A percentile compares a stretch with the other conserved stretches of the same genome.
Conservation (phyloP, 345 rosid species). For the Salix purpurea region DNA sequence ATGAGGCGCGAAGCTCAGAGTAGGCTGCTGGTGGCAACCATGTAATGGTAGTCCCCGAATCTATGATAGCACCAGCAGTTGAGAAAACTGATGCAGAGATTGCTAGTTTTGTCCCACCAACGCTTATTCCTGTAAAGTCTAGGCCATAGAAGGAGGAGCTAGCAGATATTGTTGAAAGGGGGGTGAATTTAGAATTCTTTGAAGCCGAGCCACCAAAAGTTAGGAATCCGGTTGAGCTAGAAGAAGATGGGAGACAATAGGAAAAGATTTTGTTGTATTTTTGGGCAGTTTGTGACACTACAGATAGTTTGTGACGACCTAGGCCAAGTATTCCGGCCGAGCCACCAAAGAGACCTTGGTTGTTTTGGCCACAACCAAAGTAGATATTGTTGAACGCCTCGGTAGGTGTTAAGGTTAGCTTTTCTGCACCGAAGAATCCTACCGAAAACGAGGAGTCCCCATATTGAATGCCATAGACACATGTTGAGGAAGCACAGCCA, state of each 20-base stretch:
- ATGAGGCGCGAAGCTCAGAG: too few species aligned
- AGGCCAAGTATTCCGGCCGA: constrained; percentile 77
- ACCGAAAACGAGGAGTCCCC: constrained; percentile 68
- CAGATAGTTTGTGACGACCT: constrained; percentile 62
- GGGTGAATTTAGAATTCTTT: constrained; percentile 49
- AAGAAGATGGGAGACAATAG: constrained; percentile 74
- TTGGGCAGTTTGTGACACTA: constrained; percentile 58
- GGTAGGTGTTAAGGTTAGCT: constrained; percentile 42
- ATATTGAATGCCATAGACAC: constrained; percentile 72
- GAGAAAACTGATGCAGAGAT: constrained; percentile 20
- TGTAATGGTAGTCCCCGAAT: too few species aligned
- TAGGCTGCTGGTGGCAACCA: too few species aligned
- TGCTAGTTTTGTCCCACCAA: constrained; percentile 44
- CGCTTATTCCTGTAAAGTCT: constrained; percentile 48
- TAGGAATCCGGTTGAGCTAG: constrained; percentile 66
- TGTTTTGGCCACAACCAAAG: constrained; percentile 86
- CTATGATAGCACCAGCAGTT: too few species aligned
- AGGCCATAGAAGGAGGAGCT: constrained; percentile 61
- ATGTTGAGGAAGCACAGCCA: constrained; percentile 46
- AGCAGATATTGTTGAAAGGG: constrained; percentile 34
- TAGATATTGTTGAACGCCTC: constrained; percentile 41
- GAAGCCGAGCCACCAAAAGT: constrained; percentile 41
- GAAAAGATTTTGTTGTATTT: constrained; percentile 69
- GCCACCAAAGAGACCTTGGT: constrained; percentile 67
- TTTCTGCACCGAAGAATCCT: constrained; percentile 64